These are phyloP conservation scores for Hyphopichia fennica DNA, from an alignment of 1,139 yeast genomes.

Conservation along the genomic window DNA sequence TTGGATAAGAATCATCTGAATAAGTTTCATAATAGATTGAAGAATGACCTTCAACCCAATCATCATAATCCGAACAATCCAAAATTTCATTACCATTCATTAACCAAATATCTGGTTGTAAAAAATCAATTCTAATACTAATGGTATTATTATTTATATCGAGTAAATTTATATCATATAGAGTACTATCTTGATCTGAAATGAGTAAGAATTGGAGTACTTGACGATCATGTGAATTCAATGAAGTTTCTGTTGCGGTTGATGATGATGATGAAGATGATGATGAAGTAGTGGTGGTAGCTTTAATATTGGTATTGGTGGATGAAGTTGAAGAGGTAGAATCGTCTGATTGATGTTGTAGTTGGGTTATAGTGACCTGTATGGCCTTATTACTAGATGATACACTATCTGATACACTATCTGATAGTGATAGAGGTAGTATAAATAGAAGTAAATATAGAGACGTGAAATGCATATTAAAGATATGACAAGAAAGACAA, in stretches of 20 bases:
- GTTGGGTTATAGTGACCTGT: too few relatives aligned
- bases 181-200: slow-evolving; percentile 3
- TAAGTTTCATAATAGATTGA: neutral
- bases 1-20: slow-evolving; percentile 5
- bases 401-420: too few relatives aligned
- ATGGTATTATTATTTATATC: slow-evolving; percentile 12
- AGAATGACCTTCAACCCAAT: slow-evolving; percentile 14
- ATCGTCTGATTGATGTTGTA: too few relatives aligned
- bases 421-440: too few relatives aligned
- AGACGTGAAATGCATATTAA: too few relatives aligned
- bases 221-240: neutral
- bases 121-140: slow-evolving; percentile 28
- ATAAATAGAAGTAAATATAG: too few relatives aligned
- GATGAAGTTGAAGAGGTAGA: too few relatives aligned
- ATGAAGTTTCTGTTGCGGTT: neutral
- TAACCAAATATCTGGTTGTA: slow-evolving; percentile 41
- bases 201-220: neutral
- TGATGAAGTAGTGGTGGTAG: neutral
- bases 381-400: too few relatives aligned
- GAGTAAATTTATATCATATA: slow-evolving; percentile 7
- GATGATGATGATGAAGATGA: neutral
- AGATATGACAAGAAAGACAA: too few relatives aligned
- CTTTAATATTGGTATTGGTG: neutral
- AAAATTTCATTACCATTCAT: slow-evolving; percentile 24
- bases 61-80: slow-evolving; percentile 21